Evolutionary conservation across 768 basidiomycete genomes (phyloP), one percentile per base, ranked within the genome.

Genomic region (Pisolithus albus): DNA sequence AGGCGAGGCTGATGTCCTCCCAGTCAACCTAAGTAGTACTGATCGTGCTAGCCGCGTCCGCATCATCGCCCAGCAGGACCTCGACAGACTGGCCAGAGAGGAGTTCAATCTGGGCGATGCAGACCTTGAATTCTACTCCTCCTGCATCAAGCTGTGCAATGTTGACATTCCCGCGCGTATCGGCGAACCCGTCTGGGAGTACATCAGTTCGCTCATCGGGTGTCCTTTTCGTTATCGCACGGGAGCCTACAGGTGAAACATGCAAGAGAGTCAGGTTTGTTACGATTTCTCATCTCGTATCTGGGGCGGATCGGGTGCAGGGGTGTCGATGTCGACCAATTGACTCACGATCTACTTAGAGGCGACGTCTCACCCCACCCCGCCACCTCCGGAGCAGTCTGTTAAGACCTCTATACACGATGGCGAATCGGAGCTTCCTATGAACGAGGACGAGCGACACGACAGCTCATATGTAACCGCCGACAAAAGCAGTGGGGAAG

Each of bases 81-180:
- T 66, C 0, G 51, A 60, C 28, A 42, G 59, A 5, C 41, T 60
- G 0, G 58, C 64, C 0, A 54, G 49, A 23, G 37, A 13, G 18
- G 63, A 65, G 13, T 66, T 66, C 24, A 7, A 39, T 28, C 57
- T 66, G 26, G 61, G 53, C 13, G 46, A 58, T 7, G 56, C 11
- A 32, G 52, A 57, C 19, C 1, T 66, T 6, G 5, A 6, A 0
- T 45, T 66, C 18, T 49, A 42, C 1, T 63, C 64, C 1, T 47
- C 63, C 1, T 65, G 65, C 19, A 36, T 47, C 26, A 65, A 57
- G 18, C 45, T 63, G 5, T 65, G 59, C 38, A 36, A 52, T 16
- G 11, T 15, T 2, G 61, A 56, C 5, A 24, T 38, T 1, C 56
- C 59, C 1, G 65, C 63, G 3, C 46, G 63, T 40, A 65, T 66